phyloP scores from a whole-genome alignment of 2,329 filamentous ascomycete species.

The Hansfordia pulvinata region DNA sequence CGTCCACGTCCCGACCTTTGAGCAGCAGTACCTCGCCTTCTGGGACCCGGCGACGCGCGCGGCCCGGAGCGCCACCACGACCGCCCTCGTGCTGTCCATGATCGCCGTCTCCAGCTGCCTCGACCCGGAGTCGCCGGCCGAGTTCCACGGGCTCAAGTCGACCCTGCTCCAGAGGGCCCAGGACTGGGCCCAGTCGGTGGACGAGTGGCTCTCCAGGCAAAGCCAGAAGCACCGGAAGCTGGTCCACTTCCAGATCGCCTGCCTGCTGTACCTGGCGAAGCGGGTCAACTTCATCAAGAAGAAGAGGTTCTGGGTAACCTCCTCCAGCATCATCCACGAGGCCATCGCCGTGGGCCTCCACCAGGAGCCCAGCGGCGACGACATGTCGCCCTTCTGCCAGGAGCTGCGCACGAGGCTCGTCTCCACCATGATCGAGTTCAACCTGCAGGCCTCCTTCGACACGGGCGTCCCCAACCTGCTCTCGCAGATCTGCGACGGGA shows the following conservation, averaged over 20 bases:
- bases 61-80: slow-evolving; percentile 6
- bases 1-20: slow-evolving; percentile 9
- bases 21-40: slow-evolving; percentile 7
- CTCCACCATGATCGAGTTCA: slow-evolving; percentile 10
- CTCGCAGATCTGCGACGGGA: slow-evolving; percentile 7
- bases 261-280: slow-evolving; percentile 13
- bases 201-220: slow-evolving; percentile 10
- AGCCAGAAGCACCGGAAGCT: slow-evolving; percentile 9
- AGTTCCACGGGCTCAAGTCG: slow-evolving; percentile 1
- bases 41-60: slow-evolving; percentile 5
- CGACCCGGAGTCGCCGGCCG: too few species aligned
- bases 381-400: slow-evolving; percentile 5
- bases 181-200: slow-evolving; percentile 10
- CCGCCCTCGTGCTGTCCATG: slow-evolving; percentile 16
- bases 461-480: slow-evolving; percentile 11
- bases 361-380: slow-evolving; percentile 5
- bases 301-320: slow-evolving; percentile 14
- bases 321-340: slow-evolving; percentile 11
- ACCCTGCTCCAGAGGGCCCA: slow-evolving; percentile 4
- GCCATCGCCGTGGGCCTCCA: slow-evolving; percentile 12
- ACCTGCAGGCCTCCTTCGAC: slow-evolving; percentile 13
- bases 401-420: slow-evolving; percentile 14
- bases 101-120: slow-evolving; percentile 9
- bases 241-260: slow-evolving; percentile 11
- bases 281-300: slow-evolving; percentile 10